Evolutionary conservation across 2,329 filamentous ascomycete genomes (phyloP), one percentile per base, ranked within the genome.

Genomic region (Calonectria montana): DNA sequence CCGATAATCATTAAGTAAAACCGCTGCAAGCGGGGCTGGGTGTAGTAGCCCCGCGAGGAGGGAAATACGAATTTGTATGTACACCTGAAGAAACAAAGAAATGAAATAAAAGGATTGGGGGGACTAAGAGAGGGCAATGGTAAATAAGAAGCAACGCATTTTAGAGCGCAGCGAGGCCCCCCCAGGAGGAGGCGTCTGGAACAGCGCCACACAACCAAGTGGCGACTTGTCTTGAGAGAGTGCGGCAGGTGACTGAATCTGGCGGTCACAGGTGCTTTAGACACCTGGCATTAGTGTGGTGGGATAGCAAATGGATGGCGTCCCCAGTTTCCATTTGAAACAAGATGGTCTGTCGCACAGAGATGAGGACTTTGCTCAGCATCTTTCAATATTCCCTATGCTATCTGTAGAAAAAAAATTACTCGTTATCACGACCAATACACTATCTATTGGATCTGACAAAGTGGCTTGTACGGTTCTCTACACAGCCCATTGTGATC

Each of bases 381-480:
- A 15, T 29, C 48, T 53, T 27, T 12, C 25, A 31, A 18, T 18
- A 9, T 10, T 9, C n/a, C 23, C 53, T 31, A 59, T 59, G 50
- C 3, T 18, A 23, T 57, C 12, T 35, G 23, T 35, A 43, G 25
- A 31, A 55, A 21, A 9, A 47, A n/a, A 27, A n/a, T 45, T n/a
- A n/a, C 37, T 53, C 13, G 10, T 55, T 63, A 29, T 55, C 41
- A 37, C 41, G 18, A n/a, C 41, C 39, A 45, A 31, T 4, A 29
- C 18, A 37, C 21, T 15, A 63, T 50, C 25, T n/a, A 37, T 37
- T 31, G n/a, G 10, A 23, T n/a, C 39, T 50, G 25, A 39, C 59
- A 47, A 66, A 37, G 67, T 61, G 41, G 65, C n/a, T 31, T 69
- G 62, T 39, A 68, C 67, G 50, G 45, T 50, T 41, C 23, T 53